Percentiles rank a stretch among this genome's conserved stretches.
Evolutionary conservation across 352 stramenopile genomes (phyloP).

Genomic region (Halophytophthora batemanensis): DNA sequence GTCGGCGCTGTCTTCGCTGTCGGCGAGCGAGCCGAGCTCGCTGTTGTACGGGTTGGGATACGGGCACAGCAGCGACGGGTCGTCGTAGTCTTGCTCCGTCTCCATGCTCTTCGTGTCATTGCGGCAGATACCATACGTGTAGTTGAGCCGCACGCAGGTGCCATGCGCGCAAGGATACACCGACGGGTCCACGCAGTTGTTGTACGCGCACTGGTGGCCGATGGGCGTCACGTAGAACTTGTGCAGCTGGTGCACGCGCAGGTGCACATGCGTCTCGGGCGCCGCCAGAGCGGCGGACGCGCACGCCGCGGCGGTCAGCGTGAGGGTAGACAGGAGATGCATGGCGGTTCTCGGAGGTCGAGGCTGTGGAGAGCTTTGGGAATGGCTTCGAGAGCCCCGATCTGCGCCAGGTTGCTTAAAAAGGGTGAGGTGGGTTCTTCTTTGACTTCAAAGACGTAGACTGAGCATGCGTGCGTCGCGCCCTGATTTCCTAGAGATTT

Average conservation of each 20-base stretch:
- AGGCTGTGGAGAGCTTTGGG: too few species aligned
- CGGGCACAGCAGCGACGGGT: constrained; percentile 32
- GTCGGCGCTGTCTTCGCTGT: constrained; percentile 1
- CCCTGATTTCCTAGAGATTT: too few species aligned
- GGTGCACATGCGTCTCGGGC: constrained; percentile 32
- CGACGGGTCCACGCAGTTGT: constrained; percentile 46
- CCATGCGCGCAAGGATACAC: constrained; percentile 55
- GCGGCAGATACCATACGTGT: constrained; percentile 51
- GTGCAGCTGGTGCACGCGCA: constrained; percentile 29
- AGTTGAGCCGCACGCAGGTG: constrained; percentile 49
- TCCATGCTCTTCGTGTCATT: constrained; percentile 15
- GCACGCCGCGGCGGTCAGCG: constrained; percentile 11
- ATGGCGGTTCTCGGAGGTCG: too few species aligned
- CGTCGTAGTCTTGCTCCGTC: constrained; percentile 21
- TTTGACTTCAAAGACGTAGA: too few species aligned
- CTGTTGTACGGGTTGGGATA: constrained; percentile 43
- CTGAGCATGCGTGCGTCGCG: too few species aligned
- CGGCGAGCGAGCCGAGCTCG: constrained; percentile 18
- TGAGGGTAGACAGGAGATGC: constrained; percentile 22
- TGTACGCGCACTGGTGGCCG: constrained; percentile 58
- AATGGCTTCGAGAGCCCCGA: too few species aligned
- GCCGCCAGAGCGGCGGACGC: constrained; percentile 20
- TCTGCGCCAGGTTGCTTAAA: too few species aligned
- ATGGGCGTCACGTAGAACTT: constrained; percentile 60
- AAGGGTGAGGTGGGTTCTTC: too few species aligned